Evolutionary conservation across 192 early-diverging fungal genomes (phyloP), one percentile per base, ranked within the genome.

Genomic region (Backusella tuberculispora): DNA sequence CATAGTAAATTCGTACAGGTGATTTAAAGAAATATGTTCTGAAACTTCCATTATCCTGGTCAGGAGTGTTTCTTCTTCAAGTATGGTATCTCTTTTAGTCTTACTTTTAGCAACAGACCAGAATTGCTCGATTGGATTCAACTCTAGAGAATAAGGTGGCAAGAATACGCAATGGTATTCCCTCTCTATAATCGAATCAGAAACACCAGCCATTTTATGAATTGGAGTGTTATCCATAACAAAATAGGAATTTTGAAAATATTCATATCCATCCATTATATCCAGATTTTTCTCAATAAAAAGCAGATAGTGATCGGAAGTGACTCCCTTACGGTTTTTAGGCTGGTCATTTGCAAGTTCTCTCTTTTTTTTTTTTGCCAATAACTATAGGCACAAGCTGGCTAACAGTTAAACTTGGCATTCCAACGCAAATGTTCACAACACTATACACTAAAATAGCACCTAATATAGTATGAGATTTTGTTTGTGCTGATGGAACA

Each of bases 221-320:
- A 71, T 71, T 17, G 68, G 72, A 19, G 68, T n/a, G 24, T 74
- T 74, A 29, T 78, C 77, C 72, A 78, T 78, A 1, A 78, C 56
- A 14, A 64, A 70, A 17, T 66, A 38, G 38, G 29, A 38, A 37
- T 40, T 38, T 17, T 66, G 26, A 13, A 66, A 66, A 6, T 38
- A 17, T 40, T 66, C 34, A 37, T 66, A 37, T 42, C 19, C 43
- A 44, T 70, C 43, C 43, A 70, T n/a, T 5, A 70, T 42, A 17
- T 46, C 17, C 68, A 45, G n/a, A 19, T 19, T 50, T 13, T 44
- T 47, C 9, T 4, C 14, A 12, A 70, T 17, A n/a, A 26, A 45
- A 21, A 24, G 21, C 21, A 70, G 5, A n/a, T 70, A 70, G 3
- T 70, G 68, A 24, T 42, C 43, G 45, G 43, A 9, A 12, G 43